Base-by-base conservation (phyloP, 352 stramenopile genomes). In the Pythium brachiatum region DNA sequence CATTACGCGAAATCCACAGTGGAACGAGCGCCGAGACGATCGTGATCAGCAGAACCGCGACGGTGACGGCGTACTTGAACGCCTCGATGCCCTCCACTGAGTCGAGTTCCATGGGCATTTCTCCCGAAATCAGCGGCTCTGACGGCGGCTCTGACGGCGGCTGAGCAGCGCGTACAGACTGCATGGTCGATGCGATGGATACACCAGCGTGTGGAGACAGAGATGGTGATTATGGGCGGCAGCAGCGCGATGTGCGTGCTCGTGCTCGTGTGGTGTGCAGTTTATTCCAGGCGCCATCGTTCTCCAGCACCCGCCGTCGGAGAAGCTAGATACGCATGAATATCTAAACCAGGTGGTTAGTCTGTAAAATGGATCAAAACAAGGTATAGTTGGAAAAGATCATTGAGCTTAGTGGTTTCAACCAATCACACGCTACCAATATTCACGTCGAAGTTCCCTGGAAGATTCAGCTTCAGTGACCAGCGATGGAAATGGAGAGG, bases 51-150 rank as follows among this genome's bases (percentile, higher is more conserved):
- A 89, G 61, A 38, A 89, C 60, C 56, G 80, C 60, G 31, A 63
- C 57, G 56, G 81, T 88, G 13, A 74, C 68, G 38, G 55, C 60
- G 62, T 78, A 76, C 60, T 89, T 89, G 74, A 89, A 88, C 29
- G 69, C 58, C 26, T 68, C 69, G 38, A 73, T 58, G 18, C 64
- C 51, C 26, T 62, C 57, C 31, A 52, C 56, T 8, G 67, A 57
- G 31, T 66, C 60, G 1, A 60, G 55, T 39, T 41, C 59, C 50
- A 65, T 34, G 2, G 25, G 53, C 66, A 41, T 53, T 53, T 69
- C 52, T 47, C 52, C 39, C 51, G 46, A 27, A 60, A 44, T 36
- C 36, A 34, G 27, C 8, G 50, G 20, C 18, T 25, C 54, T 25
- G 39, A 51, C 38, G 26, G n/a, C 25, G 25, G 52, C 20, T 21